These are phyloP conservation scores for Eimeria acervulina DNA, from an alignment of 169 alveolate genomes.

Conservation along the genomic window DNA sequence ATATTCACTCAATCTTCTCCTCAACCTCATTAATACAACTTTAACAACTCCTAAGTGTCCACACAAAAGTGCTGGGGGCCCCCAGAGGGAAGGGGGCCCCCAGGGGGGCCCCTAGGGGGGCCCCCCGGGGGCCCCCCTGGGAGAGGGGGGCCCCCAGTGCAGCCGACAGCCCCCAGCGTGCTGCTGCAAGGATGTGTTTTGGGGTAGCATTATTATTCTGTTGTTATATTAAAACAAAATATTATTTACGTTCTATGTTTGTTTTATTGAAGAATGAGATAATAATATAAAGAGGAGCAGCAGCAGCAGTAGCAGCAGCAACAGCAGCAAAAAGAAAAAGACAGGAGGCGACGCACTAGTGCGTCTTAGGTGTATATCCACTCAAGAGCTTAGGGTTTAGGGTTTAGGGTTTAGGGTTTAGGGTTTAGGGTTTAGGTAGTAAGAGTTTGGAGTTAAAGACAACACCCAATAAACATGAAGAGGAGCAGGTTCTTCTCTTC, in stretches of 20 bases:
- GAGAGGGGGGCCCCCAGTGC: neutral
- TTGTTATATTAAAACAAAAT: too few species aligned
- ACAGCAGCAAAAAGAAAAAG: too few species aligned
- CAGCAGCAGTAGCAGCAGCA: too few species aligned
- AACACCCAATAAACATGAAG: neutral
- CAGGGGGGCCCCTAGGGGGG: neutral
- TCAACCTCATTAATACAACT: neutral
- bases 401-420: slow-evolving; percentile 25
- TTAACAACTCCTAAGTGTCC: neutral
- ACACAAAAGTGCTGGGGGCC: neutral
- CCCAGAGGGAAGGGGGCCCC: neutral
- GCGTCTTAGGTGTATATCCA: neutral
- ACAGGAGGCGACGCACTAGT: neutral
- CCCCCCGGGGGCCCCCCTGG: neutral
- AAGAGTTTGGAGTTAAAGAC: neutral
- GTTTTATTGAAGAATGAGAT: too few species aligned
- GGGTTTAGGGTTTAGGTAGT: neutral
- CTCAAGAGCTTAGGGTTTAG: neutral
- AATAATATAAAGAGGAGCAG: neutral
- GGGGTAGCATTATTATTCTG: too few species aligned
- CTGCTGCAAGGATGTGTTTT: neutral
- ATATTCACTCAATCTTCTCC: neutral
- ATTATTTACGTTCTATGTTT: too few species aligned
- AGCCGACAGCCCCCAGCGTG: neutral
- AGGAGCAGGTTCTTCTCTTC: neutral